phyloP scores from a whole-genome alignment of 2,329 filamentous ascomycete genomes.

The Colletotrichum tropicale region DNA sequence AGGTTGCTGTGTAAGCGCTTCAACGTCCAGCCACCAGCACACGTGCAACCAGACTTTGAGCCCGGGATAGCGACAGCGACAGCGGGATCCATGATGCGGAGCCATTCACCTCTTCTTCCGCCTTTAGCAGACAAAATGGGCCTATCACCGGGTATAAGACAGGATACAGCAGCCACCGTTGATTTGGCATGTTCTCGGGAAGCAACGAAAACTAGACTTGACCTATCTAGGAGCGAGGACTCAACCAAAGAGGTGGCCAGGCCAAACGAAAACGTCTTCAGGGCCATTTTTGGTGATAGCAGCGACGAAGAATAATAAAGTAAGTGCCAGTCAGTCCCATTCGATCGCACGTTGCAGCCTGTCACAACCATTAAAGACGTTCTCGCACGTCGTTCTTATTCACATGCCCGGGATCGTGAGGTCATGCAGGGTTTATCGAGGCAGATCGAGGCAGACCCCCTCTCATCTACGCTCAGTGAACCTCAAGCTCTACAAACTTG shows the following conservation, averaged over 20 bases:
- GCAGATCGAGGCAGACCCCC: background rate
- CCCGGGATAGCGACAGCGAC: background rate
- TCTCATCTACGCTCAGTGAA: background rate
- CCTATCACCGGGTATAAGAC: too few relatives aligned
- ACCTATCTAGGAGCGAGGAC: constrained; percentile 15
- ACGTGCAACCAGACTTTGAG: constrained; percentile 63
- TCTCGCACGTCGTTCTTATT: background rate
- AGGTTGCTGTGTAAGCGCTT: constrained; percentile 93
- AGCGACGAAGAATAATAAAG: constrained; percentile 61
- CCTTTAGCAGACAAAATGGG: background rate
- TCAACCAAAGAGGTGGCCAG: background rate
- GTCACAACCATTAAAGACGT: background rate
- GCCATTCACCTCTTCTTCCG: background rate
- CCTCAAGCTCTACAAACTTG: background rate
- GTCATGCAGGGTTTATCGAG: background rate
- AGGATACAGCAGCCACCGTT: background rate
- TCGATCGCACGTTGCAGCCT: background rate
- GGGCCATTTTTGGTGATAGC: constrained; percentile 91
- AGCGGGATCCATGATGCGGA: background rate
- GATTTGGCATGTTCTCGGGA: background rate
- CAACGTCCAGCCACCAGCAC: constrained; percentile 78
- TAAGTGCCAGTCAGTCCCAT: background rate
- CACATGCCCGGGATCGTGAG: background rate
- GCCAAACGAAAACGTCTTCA: constrained; percentile 62
- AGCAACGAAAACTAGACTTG: background rate